Evolutionary conservation across 73 alveolate genomes (phyloP), one percentile per base, ranked within the genome.

Genomic region (Paramecium primaurelia): DNA sequence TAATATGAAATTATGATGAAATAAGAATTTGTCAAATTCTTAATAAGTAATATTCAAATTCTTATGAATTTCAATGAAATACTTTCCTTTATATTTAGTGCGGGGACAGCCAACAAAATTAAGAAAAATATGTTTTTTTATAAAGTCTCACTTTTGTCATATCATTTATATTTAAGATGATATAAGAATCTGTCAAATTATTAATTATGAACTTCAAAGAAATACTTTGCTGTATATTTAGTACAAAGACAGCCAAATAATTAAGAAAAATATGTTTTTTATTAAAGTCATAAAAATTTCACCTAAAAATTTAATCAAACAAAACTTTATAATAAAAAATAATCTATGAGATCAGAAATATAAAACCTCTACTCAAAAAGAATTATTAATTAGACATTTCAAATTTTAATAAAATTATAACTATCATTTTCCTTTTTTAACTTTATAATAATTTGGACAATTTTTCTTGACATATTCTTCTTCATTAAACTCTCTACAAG

Each of bases 391-490:
- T 54, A 54, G 69, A 54, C 32, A 49, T 54, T 22, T 54, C 28
- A 54, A 54, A 54, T 54, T 1, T 22, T 68, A 22, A 22, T 22
- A 68, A 60, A 68, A 16, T 68, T 34, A 68, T 68, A 32, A 32
- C 47, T 68, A 32, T 34, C 47, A 28, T 32, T 34, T 68, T 34
- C 47, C 47, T 30, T 37, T 75, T n/a, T 75, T 75, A 75, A 75
- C 88, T 75, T 75, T 37, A 75, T 37, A 37, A 75, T 37, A 37
- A 75, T 40, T 75, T 30, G 88, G 88, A 16, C 49, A 75, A 45
- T 75, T 75, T 16, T 36, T 34, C 49, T 40, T 75, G 1, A 75
- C 59, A 75, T 75, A 75, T 11, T 75, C 88, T 22, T 75, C 88
- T 40, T 30, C 58, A n/a, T 75, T 40, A 18, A 75, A 75, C n/a